Base-by-base conservation (phyloP, 345 rosid genomes). In the Populus ilicifolia region DNA sequence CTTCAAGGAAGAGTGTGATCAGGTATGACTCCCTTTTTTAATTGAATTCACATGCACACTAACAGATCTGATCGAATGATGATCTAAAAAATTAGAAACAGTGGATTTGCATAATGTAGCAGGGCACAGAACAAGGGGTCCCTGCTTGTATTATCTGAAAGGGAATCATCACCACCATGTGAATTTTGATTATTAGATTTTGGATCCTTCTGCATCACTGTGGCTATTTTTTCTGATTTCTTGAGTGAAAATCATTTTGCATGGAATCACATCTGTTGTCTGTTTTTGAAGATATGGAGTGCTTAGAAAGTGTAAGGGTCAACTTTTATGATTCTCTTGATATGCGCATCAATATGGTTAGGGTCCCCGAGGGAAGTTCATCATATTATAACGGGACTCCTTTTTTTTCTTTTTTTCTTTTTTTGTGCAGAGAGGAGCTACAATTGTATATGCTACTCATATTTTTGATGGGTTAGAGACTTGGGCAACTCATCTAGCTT, bases 401-500 rank as follows among this genome's bases (percentile, higher is more conserved):
- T 30, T 1, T 36, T 43, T 43, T 36, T 66, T 14, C 27, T 73
- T 48, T 52, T 62, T 6, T 33, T 9, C 56, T 64, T 33, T 9
- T 67, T 64, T 25, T 46, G 79, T 62, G 43, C 78, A 90, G 98
- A 89, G 97, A 83, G 92, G 97, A 83, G 97, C 99, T 70, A 92
- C 98, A 29, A 85, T 95, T 61, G 91, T 93, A 62, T 93, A 95
- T 67, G 97, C 99, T 48, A 93, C 97, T 71, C 97, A 95, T 82
- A 95, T 95, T 50, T 95, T 93, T 69, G 98, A 95, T 14, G 99
- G 99, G 52, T 72, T 93, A 80, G 97, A 95, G 83, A 84, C 90
- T 66, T 95, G 99, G 98, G 97, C 96, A 0, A 90, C 96, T 10
- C 89, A 93, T 89, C 86, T 95, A 41, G 97, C 92, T 25, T 93